A percentile compares a stretch with the other conserved stretches of the same genome.
Evolutionary conservation across 2,329 filamentous ascomycete species (phyloP).

Genomic region (Stemphylium vesicarium): DNA sequence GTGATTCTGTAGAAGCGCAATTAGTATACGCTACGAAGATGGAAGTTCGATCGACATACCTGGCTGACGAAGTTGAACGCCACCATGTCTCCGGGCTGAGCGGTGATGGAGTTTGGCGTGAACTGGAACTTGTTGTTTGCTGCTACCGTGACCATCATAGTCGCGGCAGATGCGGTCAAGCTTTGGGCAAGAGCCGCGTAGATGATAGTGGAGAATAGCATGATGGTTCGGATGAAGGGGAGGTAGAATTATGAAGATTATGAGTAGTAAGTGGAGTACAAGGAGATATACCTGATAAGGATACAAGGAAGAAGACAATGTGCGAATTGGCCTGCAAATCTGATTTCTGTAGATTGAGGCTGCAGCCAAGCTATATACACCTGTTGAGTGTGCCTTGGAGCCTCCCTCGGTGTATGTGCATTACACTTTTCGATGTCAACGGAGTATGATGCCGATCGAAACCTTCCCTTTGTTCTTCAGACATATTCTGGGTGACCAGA

Average conservation of each 20-base stretch:
- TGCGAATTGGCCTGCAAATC: constrained; percentile 14
- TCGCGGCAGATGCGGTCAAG: constrained; percentile 33
- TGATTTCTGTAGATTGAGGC: neutral
- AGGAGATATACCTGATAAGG: neutral
- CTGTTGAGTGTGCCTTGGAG: neutral
- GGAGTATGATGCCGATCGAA: constrained; percentile 3
- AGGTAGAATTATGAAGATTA: neutral
- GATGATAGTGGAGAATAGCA: constrained; percentile 33
- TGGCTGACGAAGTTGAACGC: constrained; percentile 36
- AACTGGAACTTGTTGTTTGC: constrained; percentile 41
- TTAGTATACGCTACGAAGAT: neutral
- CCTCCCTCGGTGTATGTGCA: neutral
- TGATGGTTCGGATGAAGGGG: constrained; percentile 13
- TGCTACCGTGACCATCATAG: constrained; percentile 40
- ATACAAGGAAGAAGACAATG: neutral
- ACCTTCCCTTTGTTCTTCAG: constrained; percentile 4
- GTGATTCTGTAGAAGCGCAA: constrained; percentile 30
- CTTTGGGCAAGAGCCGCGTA: constrained; percentile 31
- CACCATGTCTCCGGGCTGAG: constrained; percentile 37
- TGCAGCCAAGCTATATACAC: constrained; percentile 4
- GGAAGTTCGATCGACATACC: constrained; percentile 9
- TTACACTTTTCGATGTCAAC: neutral
- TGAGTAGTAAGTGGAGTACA: neutral
- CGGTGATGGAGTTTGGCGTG: constrained; percentile 34
- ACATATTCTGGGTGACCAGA: neutral